phyloP scores from a whole-genome alignment of 31 red algal species.

The Porphyra umbilicalis region DNA sequence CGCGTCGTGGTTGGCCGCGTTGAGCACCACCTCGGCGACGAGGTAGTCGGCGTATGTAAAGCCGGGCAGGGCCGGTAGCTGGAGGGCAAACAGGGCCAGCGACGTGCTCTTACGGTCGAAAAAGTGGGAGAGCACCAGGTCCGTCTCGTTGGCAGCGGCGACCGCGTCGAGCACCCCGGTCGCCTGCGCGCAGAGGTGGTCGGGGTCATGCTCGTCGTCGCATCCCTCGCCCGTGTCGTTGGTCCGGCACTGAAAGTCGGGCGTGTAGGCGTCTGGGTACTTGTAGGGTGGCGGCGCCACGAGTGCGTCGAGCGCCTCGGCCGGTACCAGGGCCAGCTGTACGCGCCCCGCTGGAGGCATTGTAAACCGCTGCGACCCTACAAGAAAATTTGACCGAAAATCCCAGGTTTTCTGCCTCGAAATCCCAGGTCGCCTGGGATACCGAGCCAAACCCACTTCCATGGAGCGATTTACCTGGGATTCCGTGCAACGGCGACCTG shows the following conservation, averaged over 20 bases:
- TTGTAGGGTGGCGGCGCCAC: not conserved
- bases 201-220: not conserved
- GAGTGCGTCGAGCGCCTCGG: not conserved
- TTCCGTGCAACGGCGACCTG: too few relatives aligned
- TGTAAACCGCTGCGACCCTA: not conserved
- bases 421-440: too few relatives aligned
- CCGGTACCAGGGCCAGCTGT: not conserved
- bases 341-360: too few relatives aligned
- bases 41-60: not conserved
- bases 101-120: slow-evolving; percentile 8
- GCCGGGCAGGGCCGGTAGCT: not conserved
- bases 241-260: not conserved
- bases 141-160: too few relatives aligned
- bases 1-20: slow-evolving; percentile 2
- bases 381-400: too few relatives aligned
- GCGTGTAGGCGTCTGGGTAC: not conserved
- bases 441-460: too few relatives aligned
- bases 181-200: not conserved
- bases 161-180: not conserved
- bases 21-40: not conserved
- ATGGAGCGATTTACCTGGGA: too few relatives aligned
- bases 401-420: too few relatives aligned
- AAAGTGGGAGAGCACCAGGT: not conserved
- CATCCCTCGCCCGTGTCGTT: too few relatives aligned
- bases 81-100: not conserved